Conservation (phyloP, 371 early-diverging fungal genomes). For the Mortierella sp. region DNA sequence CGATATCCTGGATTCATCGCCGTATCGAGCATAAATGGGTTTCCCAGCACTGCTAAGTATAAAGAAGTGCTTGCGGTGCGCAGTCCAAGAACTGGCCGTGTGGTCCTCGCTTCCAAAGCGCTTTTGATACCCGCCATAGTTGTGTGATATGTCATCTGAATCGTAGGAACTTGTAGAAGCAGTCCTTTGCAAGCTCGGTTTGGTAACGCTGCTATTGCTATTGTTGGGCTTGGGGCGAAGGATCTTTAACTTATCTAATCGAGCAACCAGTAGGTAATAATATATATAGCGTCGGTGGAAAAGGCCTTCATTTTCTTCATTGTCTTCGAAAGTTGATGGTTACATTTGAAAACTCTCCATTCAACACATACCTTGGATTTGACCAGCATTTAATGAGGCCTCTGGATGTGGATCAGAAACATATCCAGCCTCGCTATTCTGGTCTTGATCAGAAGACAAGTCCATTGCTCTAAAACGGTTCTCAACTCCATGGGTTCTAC, state of each 20-base stretch:
- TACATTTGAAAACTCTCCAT: not conserved
- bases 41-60: conserved; percentile 91
- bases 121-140: conserved; percentile 52
- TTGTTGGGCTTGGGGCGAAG: conserved; percentile 23
- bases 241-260: conserved; percentile 42
- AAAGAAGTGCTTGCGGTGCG: conserved; percentile 84
- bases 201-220: conserved; percentile 16
- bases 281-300: too few species aligned
- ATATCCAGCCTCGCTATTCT: conserved; percentile 30
- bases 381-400: conserved; percentile 27
- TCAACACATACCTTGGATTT: conserved; percentile 31
- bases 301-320: too few species aligned
- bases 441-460: conserved; percentile 29
- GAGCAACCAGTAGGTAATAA: not conserved
- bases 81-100: conserved; percentile 63
- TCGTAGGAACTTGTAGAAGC: conserved; percentile 40
- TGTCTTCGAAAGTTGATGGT: not conserved
- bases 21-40: conserved; percentile 88
- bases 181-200: conserved; percentile 24
- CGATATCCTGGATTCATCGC: conserved; percentile 91
- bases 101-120: conserved; percentile 54
- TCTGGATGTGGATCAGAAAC: conserved; percentile 25
- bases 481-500: conserved; percentile 27
- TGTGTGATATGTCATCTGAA: conserved; percentile 54
- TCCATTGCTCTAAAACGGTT: conserved; percentile 12